These are phyloP conservation scores for Fragaria nilgerrensis DNA, from an alignment of 306 rosid genomes.

Conservation along the genomic window DNA sequence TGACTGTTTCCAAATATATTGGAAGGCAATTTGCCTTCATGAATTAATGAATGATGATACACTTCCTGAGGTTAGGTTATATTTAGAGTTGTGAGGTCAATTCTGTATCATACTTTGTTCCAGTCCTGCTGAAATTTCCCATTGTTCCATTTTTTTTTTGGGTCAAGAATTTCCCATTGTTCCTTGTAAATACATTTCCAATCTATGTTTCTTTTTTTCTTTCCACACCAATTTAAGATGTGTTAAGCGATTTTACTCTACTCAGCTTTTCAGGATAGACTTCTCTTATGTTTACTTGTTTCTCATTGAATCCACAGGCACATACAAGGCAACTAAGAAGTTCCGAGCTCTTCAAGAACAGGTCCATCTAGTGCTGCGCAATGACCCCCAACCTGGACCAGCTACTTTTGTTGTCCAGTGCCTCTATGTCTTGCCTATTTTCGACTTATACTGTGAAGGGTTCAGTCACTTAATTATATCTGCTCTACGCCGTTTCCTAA, in stretches of 20 bases:
- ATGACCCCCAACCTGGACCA: constrained; percentile 86
- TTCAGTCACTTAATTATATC: constrained; percentile 86
- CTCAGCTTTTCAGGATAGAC: constrained; percentile 8
- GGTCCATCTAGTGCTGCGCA: constrained; percentile 67
- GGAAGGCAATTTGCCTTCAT: neutral
- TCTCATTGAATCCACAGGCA: constrained; percentile 54
- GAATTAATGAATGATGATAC: neutral
- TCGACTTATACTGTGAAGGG: constrained; percentile 65
- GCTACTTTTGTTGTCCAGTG: constrained; percentile 75
- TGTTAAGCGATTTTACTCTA: neutral
- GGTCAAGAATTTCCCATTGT: neutral
- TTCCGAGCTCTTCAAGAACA: constrained; percentile 89
- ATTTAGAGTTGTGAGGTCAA: neutral
- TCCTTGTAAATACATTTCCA: neutral
- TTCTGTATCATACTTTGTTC: neutral
- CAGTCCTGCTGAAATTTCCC: neutral
- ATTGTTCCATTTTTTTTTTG: too few species aligned
- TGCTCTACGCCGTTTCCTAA: constrained; percentile 61
- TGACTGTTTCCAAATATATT: neutral
- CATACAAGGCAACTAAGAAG: constrained; percentile 78
- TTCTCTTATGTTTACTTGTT: constrained; percentile 31
- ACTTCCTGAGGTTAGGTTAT: neutral
- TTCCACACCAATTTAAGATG: neutral
- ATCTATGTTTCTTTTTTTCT: neutral
- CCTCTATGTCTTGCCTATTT: constrained; percentile 67